Evolutionary conservation across 2,329 filamentous ascomycete genomes (phyloP), one percentile per base, ranked within the genome.

Genomic region (Colletotrichum tamarilloi): DNA sequence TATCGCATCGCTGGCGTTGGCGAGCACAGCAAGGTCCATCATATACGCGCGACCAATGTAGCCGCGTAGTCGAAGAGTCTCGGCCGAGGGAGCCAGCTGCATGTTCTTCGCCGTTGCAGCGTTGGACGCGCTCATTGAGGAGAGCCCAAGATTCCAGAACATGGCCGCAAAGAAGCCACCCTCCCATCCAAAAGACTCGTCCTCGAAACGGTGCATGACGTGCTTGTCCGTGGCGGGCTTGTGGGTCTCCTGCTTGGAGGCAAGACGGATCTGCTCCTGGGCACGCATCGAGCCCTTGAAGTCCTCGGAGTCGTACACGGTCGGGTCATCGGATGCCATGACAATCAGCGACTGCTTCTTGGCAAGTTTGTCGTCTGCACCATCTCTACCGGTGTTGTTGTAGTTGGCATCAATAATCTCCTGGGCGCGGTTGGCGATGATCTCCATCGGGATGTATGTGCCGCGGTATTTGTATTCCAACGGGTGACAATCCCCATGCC

Each of bases 141-240:
- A 79, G n/a, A 83, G 80, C 4, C 93, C 95, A 1, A 97, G 85
- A 63, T 91, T 92, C 90, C 93, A 95, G 82, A 97, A 97, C 83
- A 97, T 92, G 77, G 91, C 89, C 16, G 89, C 88, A 82, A 93
- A 97, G 85, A 97, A 97, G 1, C 95, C 95, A 22, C 95, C 94
- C 80, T 97, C 94, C 94, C 94, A 97, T 35, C 94, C 95, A 53
- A 94, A 91, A 1, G 92, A 89, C 79, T 95, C 92, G 72, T 95
- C 93, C 46, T 93, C 88, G 80, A 93, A 94, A 77, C 89, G 90
- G 76, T 88, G 87, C 79, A 93, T 90, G 7, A 88, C 84, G 12
- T 84, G 83, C 28, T 83, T 82, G 73, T 90, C 83, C 3, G 82
- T 80, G 56, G 81, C 82, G 71, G 79, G 82, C 75, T 81, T 81